These are phyloP conservation scores for Rhodotorula sp. DNA, from an alignment of 1,284 basidiomycete genomes.

Conservation along the genomic window DNA sequence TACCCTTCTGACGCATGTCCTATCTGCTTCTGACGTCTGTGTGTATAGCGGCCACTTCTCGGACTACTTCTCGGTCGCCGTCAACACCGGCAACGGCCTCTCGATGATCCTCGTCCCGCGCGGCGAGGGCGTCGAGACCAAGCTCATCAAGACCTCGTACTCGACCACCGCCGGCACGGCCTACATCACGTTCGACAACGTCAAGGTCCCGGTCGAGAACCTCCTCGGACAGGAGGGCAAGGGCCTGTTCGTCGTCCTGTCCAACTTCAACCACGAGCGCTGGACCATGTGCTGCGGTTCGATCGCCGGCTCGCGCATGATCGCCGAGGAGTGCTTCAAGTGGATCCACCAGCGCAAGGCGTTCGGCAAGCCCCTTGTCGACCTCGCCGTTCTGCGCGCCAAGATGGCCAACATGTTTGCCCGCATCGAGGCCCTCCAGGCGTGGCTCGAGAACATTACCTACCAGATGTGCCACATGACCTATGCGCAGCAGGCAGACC, in stretches of 20 bases:
- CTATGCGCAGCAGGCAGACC: slow-evolving; percentile 43
- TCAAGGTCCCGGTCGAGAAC: slow-evolving; percentile 79
- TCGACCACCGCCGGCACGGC: slow-evolving; percentile 64
- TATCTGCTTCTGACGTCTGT: too few relatives aligned
- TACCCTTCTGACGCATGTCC: too few relatives aligned
- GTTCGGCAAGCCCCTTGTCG: slow-evolving; percentile 45
- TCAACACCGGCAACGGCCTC: slow-evolving; percentile 64
- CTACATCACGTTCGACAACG: slow-evolving; percentile 83
- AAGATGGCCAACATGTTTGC: slow-evolving; percentile 45
- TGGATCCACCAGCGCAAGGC: slow-evolving; percentile 43
- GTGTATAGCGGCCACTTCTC: slow-evolving; percentile 49
- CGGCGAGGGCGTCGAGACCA: slow-evolving; percentile 68
- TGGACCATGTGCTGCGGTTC: slow-evolving; percentile 54
- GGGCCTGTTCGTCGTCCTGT: slow-evolving; percentile 67
- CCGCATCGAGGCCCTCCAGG: slow-evolving; percentile 41
- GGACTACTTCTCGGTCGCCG: slow-evolving; percentile 41
- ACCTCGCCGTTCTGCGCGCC: slow-evolving; percentile 43
- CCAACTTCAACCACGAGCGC: slow-evolving; percentile 49
- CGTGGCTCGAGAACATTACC: slow-evolving; percentile 44
- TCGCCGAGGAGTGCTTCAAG: slow-evolving; percentile 44
- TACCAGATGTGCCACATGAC: slow-evolving; percentile 45
- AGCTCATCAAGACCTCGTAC: slow-evolving; percentile 73
- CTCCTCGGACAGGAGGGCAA: slow-evolving; percentile 79
- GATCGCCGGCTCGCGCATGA: slow-evolving; percentile 41
- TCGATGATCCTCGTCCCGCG: slow-evolving; percentile 69